Base-by-base conservation (phyloP, 495 filamentous ascomycete species). In the Zalerion maritima region DNA sequence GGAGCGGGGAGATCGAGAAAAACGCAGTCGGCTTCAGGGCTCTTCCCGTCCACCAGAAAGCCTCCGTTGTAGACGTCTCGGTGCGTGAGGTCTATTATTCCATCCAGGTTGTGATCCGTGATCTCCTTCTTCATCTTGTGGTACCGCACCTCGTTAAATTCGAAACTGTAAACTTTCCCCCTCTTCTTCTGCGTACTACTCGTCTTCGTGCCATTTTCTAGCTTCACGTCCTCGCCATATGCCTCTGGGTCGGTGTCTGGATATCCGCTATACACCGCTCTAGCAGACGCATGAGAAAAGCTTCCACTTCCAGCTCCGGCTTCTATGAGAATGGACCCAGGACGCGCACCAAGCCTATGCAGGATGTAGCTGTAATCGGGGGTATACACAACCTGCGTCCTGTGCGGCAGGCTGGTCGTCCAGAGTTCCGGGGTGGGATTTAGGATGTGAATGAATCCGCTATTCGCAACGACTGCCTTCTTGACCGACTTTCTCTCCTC, bases 371-470 rank as follows among this genome's bases (percentile, higher is more conserved):
- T 92, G 56, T 92, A 93, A 52, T 97, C 89, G 6, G 91, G 84
- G 1, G 83, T 94, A 46, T 97, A 97, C 38, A 97, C 89, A 27
- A 97, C 87, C 54, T 97, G 89, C 6, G 89, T 97, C 27, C 89
- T 69, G 49, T 97, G 89, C 2, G 86, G 89, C 21, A 97, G 65
- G 21, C 77, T 81, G 15, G 69, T 56, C 0, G 91, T 97, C 89
- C 89, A 97, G 10, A 78, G 61, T 51, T 97, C 89, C 9, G 89
- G 82, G 0, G 91, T 94, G 0, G 91, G 91, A 16, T 78, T 81
- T 9, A 94, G 64, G 18, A 97, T 47, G 51, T 97, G 87, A 11
- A 85, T 66, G 56, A 94, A 97, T 14, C 89, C 89, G 44, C 70
- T 86, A 2, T 68, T 43, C 3, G 84, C 83, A 21, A 69, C 64